Conservation (phyloP, 1,284 basidiomycete genomes). For the Malassezia vespertilionis region DNA sequence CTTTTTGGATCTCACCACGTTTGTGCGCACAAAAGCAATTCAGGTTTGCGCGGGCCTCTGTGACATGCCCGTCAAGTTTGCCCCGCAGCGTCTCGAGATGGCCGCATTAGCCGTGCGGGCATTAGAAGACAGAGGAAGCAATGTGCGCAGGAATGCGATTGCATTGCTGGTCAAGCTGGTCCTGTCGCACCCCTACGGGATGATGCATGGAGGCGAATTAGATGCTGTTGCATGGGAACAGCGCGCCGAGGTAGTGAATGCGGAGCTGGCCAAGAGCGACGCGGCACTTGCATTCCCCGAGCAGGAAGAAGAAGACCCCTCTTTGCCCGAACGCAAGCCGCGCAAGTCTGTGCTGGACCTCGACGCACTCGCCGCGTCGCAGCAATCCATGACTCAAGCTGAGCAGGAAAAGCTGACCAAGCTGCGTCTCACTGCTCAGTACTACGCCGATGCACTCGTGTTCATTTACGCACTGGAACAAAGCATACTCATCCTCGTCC, state of each 20-base stretch:
- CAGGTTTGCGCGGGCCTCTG: conserved; percentile 61
- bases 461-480: conserved; percentile 74
- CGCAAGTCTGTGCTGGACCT: conserved; percentile 49
- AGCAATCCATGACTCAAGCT: conserved; percentile 30
- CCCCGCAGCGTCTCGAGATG: conserved; percentile 69
- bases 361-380: conserved; percentile 28
- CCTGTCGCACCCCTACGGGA: conserved; percentile 77
- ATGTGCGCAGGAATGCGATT: conserved; percentile 74
- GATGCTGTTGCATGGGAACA: conserved; percentile 62
- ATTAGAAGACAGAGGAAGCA: conserved; percentile 79
- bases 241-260: conserved; percentile 54
- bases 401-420: conserved; percentile 52
- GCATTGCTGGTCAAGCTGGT: conserved; percentile 67
- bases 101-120: conserved; percentile 66
- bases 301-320: conserved; percentile 46
- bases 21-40: conserved; percentile 80
- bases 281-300: conserved; percentile 37
- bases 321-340: conserved; percentile 19
- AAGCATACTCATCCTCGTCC: conserved; percentile 65
- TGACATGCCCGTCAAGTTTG: conserved; percentile 68
- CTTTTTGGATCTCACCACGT: conserved; percentile 75
- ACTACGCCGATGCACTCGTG: conserved; percentile 71
- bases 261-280: conserved; percentile 53
- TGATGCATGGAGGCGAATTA: conserved; percentile 72
- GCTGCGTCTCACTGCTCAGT: conserved; percentile 70